Evolutionary conservation across 148 eudicot species (phyloP).

Genomic region (Suaeda aralocaspica): DNA sequence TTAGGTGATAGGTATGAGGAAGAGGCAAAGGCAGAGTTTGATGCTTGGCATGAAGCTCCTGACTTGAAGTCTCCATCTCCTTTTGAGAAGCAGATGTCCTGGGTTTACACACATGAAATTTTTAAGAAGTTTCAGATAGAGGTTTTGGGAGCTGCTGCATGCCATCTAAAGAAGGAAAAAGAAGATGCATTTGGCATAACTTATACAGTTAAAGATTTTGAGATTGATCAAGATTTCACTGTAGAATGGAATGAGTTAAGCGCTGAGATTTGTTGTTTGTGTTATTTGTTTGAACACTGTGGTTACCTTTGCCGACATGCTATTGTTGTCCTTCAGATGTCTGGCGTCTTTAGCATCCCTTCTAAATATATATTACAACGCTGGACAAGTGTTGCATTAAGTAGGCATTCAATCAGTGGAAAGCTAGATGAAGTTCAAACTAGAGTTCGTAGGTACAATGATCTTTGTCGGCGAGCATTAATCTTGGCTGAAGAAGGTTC

Average conservation of each 20-base stretch:
- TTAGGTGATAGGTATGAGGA: constrained; percentile 52
- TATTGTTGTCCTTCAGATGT: constrained; percentile 65
- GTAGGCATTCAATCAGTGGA: constrained; percentile 46
- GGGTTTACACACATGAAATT: constrained; percentile 55
- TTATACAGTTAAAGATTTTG: constrained; percentile 55
- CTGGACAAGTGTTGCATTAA: constrained; percentile 63
- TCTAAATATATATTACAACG: constrained; percentile 56
- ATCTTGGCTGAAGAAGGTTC: constrained; percentile 71
- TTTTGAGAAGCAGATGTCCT: constrained; percentile 57
- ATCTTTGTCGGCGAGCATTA: constrained; percentile 59
- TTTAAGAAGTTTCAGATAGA: constrained; percentile 58
- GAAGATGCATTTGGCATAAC: constrained; percentile 39
- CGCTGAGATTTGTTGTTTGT: constrained; percentile 53
- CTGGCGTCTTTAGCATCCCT: constrained; percentile 62
- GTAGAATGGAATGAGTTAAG: constrained; percentile 56
- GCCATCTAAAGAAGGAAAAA: constrained; percentile 61
- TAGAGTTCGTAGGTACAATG: constrained; percentile 59
- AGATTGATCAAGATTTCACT: constrained; percentile 44
- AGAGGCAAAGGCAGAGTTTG: constrained; percentile 64
- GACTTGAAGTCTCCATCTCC: constrained; percentile 69
- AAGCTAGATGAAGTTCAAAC: constrained; percentile 48
- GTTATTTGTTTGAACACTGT: constrained; percentile 53
- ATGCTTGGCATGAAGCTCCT: constrained; percentile 66
- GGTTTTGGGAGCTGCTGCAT: constrained; percentile 69
- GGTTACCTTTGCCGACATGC: constrained; percentile 67